Conservation (phyloP, 345 rosid species). For the Acer campestre region DNA sequence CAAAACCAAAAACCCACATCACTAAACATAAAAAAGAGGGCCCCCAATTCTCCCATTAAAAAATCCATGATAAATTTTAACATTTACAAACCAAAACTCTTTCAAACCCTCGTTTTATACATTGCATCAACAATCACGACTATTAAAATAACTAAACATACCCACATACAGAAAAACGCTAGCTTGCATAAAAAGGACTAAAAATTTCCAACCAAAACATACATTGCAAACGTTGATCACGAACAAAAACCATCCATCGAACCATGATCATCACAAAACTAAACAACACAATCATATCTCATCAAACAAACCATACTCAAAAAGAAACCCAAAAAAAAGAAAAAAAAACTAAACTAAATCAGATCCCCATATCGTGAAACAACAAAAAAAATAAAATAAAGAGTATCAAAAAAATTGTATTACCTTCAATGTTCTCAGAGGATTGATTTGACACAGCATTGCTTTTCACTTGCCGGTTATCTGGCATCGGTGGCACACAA, state of each 20-base stretch:
- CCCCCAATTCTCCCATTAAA: background rate
- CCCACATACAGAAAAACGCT: background rate
- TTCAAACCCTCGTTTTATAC: background rate
- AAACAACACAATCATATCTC: slow-evolving; percentile 17
- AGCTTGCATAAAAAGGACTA: background rate
- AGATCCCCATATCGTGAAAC: slow-evolving; percentile 26
- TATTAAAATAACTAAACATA: background rate
- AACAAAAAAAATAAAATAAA: background rate
- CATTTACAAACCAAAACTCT: background rate
- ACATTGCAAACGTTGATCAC: slow-evolving; percentile 5
- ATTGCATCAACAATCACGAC: slow-evolving; percentile 13
- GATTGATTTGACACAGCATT: slow-evolving; percentile 63
- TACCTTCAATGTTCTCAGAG: slow-evolving; percentile 66
- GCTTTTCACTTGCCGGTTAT: slow-evolving; percentile 59
- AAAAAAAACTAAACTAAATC: slow-evolving; percentile 10
- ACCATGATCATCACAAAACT: slow-evolving; percentile 5
- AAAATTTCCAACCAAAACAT: background rate
- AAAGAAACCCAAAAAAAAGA: background rate
- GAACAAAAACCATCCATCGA: background rate
- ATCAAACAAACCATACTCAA: slow-evolving; percentile 6
- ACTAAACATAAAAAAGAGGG: background rate
- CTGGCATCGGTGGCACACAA: slow-evolving; percentile 60
- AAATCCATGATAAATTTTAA: background rate
- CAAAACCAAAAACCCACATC: slow-evolving; percentile 16
- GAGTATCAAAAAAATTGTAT: slow-evolving; percentile 9